Conservation (phyloP, 1,139 yeast species). For the Arxiozyma heterogenica region DNA sequence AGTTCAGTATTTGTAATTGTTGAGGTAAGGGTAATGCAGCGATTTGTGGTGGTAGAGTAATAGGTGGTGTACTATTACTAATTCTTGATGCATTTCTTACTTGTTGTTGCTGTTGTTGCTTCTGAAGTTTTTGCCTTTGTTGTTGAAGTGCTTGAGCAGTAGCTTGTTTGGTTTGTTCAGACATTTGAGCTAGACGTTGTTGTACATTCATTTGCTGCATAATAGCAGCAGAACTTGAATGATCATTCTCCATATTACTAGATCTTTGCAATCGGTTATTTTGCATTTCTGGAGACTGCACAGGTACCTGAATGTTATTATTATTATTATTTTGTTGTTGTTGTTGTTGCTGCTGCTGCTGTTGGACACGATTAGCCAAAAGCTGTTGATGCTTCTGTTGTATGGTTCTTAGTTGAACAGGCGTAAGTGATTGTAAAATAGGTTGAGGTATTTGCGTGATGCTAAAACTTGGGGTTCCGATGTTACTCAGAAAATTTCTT, state of each 20-base stretch:
- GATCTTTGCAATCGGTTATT: slow-evolving; percentile 8
- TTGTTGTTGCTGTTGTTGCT: slow-evolving; percentile 25
- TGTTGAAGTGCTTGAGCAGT: slow-evolving; percentile 4
- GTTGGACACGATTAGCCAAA: slow-evolving; percentile 8
- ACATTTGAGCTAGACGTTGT: slow-evolving; percentile 23
- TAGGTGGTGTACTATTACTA: slow-evolving; percentile 6
- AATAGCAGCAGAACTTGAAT: slow-evolving; percentile 4
- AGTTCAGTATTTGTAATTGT: slow-evolving; percentile 27
- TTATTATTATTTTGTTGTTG: too few species aligned
- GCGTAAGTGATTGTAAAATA: slow-evolving; percentile 26
- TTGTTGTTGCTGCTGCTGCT: slow-evolving; percentile 11
- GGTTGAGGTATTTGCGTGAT: slow-evolving; percentile 30
- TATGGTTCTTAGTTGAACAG: slow-evolving; percentile 31
- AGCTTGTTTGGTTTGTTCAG: slow-evolving; percentile 2
- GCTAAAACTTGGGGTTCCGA: slow-evolving; percentile 31
- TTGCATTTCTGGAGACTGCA: slow-evolving; percentile 10
- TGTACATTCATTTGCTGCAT: slow-evolving; percentile 39
- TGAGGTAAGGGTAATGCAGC: slow-evolving; percentile 28
- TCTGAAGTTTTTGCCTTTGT: slow-evolving; percentile 31
- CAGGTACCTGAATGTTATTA: slow-evolving; percentile 3
- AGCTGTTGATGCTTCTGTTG: slow-evolving; percentile 22
- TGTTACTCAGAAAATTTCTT: slow-evolving; percentile 19
- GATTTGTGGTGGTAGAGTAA: slow-evolving; percentile 30
- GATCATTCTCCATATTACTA: neutral
- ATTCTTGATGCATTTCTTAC: neutral